phyloP scores from a whole-genome alignment of 352 stramenopile genomes.

The Pythium vanterpoolii region DNA sequence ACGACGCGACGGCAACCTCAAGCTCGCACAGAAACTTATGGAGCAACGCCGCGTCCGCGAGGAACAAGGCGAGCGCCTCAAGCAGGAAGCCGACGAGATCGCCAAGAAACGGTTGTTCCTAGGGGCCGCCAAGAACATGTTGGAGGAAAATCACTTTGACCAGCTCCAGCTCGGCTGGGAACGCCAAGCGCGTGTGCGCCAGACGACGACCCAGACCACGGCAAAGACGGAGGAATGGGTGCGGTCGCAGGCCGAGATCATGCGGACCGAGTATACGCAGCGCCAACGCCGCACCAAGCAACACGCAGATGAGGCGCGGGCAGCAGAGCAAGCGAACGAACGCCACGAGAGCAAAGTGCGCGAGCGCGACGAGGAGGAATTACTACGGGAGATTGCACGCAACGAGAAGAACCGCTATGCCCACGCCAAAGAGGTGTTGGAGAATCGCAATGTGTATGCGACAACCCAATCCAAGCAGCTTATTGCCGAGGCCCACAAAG shows the following conservation, averaged over 20 bases:
- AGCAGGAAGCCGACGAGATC: conserved; percentile 57
- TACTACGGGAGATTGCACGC: conserved; percentile 46
- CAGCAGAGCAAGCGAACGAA: conserved; percentile 28
- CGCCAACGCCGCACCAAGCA: conserved; percentile 21
- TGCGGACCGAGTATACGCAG: conserved; percentile 37
- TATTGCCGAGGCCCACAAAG: conserved; percentile 27
- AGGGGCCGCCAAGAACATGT: conserved; percentile 79
- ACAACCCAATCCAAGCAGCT: conserved; percentile 43
- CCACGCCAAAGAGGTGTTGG: conserved; percentile 54
- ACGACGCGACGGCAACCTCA: conserved; percentile 58
- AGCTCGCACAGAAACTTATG: conserved; percentile 72
- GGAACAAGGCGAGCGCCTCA: conserved; percentile 44
- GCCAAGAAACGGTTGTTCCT: conserved; percentile 82
- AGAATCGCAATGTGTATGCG: conserved; percentile 66
- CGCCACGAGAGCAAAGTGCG: conserved; percentile 34
- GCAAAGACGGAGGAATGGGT: conserved; percentile 49
- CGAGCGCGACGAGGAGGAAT: conserved; percentile 59
- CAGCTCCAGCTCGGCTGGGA: conserved; percentile 57
- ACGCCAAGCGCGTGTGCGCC: conserved; percentile 45
- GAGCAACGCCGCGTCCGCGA: conserved; percentile 48
- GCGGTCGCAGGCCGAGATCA: conserved; percentile 30
- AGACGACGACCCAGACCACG: conserved; percentile 41
- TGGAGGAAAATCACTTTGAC: conserved; percentile 80
- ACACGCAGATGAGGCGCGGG: conserved; percentile 25
- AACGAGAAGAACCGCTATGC: conserved; percentile 57